Evolutionary conservation across 345 rosid genomes (phyloP), one percentile per base, ranked within the genome.

Genomic region (Arabidopsis thaliana): DNA sequence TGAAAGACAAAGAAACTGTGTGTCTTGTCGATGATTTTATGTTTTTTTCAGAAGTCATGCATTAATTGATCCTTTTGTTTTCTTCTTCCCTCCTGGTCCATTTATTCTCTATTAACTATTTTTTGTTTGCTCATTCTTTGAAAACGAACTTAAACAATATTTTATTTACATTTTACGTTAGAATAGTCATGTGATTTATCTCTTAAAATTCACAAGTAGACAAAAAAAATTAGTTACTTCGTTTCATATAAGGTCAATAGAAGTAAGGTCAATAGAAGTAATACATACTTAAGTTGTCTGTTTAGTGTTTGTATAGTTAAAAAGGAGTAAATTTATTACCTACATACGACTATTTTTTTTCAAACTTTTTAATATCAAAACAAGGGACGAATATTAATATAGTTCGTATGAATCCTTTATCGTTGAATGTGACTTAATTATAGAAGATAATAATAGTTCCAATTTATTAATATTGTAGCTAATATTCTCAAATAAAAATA

Each of bases 1-100:
- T 24, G 65, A 61, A 69, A 52, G 69, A 76, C 74, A 69, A 76
- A 75, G 56, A 75, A 59, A 67, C 73, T 76, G 48, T 5, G 53
- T 53, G 59, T 69, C 42, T 62, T 69, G 52, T 69, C 75, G 33
- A 61, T 55, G 33, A 52, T 76, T 44, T 61, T 55, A 62, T 76
- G 48, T 67, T 59, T 22, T 5, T 51, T 68, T 60, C 65, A 55
- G 59, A 76, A 68, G 44, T 36, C 65, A 68, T 68, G 80, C 71
- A 69, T 70, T 77, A n/a, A 62, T 25, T 70, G 65, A 55, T 64
- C 14, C 34, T 12, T 76, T 76, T 69, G 75, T 55, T 69, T 61
- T 69, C 48, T 69, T 62, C 65, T 16, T 69, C 25, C 45, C 65
- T 61, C 38, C 4, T 34, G 42, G 42, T 53, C 75, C 62, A 69